Percentiles rank a stretch among this genome's conserved stretches.
Evolutionary conservation across 2,329 filamentous ascomycete genomes (phyloP).

Genomic region (Sphaerostilbella broomeana): DNA sequence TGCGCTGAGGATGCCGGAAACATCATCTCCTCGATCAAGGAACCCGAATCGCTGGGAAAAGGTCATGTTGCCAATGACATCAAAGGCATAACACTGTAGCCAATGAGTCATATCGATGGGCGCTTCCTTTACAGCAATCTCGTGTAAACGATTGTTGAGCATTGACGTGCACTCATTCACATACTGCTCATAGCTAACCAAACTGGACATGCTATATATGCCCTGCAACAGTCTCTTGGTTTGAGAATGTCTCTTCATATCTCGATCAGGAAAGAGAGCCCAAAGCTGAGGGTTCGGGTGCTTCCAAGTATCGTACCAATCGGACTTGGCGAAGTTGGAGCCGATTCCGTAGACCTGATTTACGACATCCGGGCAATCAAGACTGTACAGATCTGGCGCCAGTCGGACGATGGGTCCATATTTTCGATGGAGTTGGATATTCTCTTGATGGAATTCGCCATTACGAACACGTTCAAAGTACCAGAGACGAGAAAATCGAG

Average conservation of each 20-base stretch:
- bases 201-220: conserved; percentile 41
- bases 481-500: conserved; percentile 39
- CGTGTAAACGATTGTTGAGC: conserved; percentile 30
- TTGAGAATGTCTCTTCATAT: conserved; percentile 28
- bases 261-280: conserved; percentile 27
- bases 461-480: conserved; percentile 31
- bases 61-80: conserved; percentile 46
- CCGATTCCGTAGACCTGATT: conserved; percentile 36
- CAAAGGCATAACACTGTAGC: conserved; percentile 43
- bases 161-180: conserved; percentile 41
- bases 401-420: conserved; percentile 36
- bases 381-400: conserved; percentile 34
- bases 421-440: conserved; percentile 32
- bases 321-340: conserved; percentile 23
- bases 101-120: conserved; percentile 35
- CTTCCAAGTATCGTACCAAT: conserved; percentile 22
- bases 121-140: conserved; percentile 23
- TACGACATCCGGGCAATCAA: conserved; percentile 31
- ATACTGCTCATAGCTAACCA: conserved; percentile 42
- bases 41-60: conserved; percentile 35
- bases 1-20: conserved; percentile 31
- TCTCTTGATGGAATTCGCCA: conserved; percentile 34
- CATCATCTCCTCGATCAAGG: conserved; percentile 38
- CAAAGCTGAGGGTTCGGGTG: conserved; percentile 18
- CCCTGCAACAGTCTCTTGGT: conserved; percentile 35